Base-by-base conservation (phyloP, 1,284 basidiomycete species). In the Rhodotorula sp. region DNA sequence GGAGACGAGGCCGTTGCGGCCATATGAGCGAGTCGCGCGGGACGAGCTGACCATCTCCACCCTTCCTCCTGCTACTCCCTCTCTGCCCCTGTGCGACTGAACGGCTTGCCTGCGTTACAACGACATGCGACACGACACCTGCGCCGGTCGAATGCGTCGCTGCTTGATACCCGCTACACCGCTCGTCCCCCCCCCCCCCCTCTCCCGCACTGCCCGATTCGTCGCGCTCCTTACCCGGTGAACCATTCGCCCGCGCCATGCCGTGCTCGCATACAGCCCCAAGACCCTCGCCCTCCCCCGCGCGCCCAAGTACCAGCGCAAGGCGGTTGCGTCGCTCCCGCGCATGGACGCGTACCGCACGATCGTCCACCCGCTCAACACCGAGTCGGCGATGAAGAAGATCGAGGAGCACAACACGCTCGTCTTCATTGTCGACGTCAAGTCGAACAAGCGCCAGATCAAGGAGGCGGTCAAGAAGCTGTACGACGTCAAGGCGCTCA, bases 371-470 rank as follows among this genome's bases (percentile, higher is more conserved):
- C 86, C 86, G 50, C 81, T 87, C 76, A 85, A 85, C 83, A 87
- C 86, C 73, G 86, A 93, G 82, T 89, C 88, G 22, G 91, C 91
- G 71, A 93, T 92, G 91, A 93, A 93, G 88, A 97, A 99, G 89
- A 98, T 99, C 78, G 96, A 99, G 87, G 96, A 98, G 85, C 90
- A 97, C 87, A 99, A 99, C 87, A 98, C 96, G 57, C 88, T 99
- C 72, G 95, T 98, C 74, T 98, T 98, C 87, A 91, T 98, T 78
- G 94, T 97, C 67, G 95, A 98, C 84, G 83, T 97, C 83, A 90
- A 89, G 82, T 87, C 85, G 89, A 99, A 98, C 90, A 99, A 99
- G 89, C 89, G 94, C 71, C 93, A 97, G 84, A 98, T 99, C 86
- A 96, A 95, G 88, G 93, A 94, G 79, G 96, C 96, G 17, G 92